A percentile compares a stretch with the other conserved stretches of the same genome.
Conservation (phyloP, 2,329 filamentous ascomycete species). For the Cladosporium sp. region DNA sequence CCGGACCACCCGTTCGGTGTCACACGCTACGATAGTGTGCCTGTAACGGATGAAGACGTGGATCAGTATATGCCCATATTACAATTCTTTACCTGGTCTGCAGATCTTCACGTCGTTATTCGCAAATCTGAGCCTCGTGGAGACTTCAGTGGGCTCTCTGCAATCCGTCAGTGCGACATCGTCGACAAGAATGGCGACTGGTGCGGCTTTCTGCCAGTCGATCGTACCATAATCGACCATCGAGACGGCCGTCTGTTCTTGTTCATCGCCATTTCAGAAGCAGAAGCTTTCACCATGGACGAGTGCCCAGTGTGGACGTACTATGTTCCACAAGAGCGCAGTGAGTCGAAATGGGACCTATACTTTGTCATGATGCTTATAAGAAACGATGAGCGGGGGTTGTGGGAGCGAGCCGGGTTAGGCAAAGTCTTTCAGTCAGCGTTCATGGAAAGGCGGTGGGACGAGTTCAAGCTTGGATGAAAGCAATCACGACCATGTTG, state of each 20-base stretch:
- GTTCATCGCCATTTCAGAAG: constrained; percentile 35
- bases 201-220: not conserved
- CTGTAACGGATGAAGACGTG: not conserved
- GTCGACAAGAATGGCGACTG: not conserved
- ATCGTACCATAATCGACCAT: not conserved
- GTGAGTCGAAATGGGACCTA: constrained; percentile 33
- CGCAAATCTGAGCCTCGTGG: too few relatives aligned
- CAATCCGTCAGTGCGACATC: not conserved
- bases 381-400: constrained; percentile 16
- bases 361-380: constrained; percentile 33
- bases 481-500: too few relatives aligned
- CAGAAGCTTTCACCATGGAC: constrained; percentile 30
- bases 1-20: constrained; percentile 11
- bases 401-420: constrained; percentile 28
- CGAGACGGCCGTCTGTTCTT: constrained; percentile 14
- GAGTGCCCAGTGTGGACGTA: constrained; percentile 32
- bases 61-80: constrained; percentile 23
- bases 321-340: constrained; percentile 18
- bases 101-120: constrained; percentile 17
- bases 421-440: constrained; percentile 34
- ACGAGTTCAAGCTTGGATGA: not conserved
- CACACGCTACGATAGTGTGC: not conserved
- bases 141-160: not conserved
- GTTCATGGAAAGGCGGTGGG: constrained; percentile 16
- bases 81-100: constrained; percentile 33